Evolutionary conservation across 495 filamentous ascomycete species (phyloP).

Genomic region (Entonaema liquescens): DNA sequence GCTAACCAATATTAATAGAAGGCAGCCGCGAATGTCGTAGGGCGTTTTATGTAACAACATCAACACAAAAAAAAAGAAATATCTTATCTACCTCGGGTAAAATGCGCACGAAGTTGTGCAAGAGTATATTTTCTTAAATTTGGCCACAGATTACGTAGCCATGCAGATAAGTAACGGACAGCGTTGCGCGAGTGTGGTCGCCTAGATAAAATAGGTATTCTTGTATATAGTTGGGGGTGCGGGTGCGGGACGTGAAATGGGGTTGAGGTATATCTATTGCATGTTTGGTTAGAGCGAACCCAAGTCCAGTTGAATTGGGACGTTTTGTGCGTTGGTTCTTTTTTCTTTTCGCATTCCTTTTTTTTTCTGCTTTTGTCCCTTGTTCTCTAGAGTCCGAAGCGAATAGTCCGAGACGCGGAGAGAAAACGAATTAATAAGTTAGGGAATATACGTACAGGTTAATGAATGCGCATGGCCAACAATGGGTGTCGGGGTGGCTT

Average conservation of each 20-base stretch:
- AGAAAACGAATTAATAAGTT: slow-evolving; percentile 12
- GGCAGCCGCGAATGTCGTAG: background rate
- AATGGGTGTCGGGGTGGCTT: slow-evolving; percentile 36
- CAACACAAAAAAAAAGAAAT: slow-evolving; percentile 3
- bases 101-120: slow-evolving; percentile 15
- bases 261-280: slow-evolving; percentile 37
- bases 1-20: background rate
- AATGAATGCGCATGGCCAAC: slow-evolving; percentile 34
- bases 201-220: slow-evolving; percentile 20
- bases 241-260: slow-evolving; percentile 22
- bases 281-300: slow-evolving; percentile 37
- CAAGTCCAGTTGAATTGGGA: slow-evolving; percentile 10
- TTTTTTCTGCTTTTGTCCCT: slow-evolving; percentile 30
- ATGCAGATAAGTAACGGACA: slow-evolving; percentile 42
- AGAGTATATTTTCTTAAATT: slow-evolving; percentile 14
- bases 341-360: slow-evolving; percentile 19
- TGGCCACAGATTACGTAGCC: slow-evolving; percentile 47
- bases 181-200: slow-evolving; percentile 36
- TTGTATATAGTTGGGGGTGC: slow-evolving; percentile 30
- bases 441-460: slow-evolving; percentile 28
- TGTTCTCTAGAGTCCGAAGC: slow-evolving; percentile 31
- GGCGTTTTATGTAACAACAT: slow-evolving; percentile 14
- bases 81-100: slow-evolving; percentile 33
- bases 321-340: slow-evolving; percentile 18
- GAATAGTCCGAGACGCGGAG: slow-evolving; percentile 35